phyloP scores from a whole-genome alignment of 176 grass and related monocot genomes.

The Pontederia paniculata region DNA sequence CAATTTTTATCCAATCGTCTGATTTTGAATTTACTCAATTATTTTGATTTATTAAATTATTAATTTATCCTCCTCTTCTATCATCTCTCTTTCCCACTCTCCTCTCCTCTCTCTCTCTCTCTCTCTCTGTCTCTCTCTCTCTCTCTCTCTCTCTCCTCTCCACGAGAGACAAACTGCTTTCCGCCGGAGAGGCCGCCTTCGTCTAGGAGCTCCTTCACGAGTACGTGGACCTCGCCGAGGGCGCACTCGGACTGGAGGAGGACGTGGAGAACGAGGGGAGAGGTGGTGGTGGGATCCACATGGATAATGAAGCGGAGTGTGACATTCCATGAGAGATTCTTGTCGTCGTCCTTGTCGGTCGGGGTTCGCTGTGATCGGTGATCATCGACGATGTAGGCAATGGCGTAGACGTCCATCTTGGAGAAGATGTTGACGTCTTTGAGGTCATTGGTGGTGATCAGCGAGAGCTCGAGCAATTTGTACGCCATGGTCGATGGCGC shows the following conservation, averaged over 20 bases:
- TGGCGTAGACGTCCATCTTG: constrained; percentile 48
- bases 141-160: too few relatives aligned
- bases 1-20: too few relatives aligned
- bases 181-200: neutral
- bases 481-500: constrained; percentile 30
- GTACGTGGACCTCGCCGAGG: constrained; percentile 41
- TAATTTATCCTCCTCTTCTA: too few relatives aligned
- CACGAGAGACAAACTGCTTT: constrained; percentile 29
- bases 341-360: constrained; percentile 27
- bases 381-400: constrained; percentile 41
- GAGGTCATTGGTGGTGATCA: constrained; percentile 60
- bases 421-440: constrained; percentile 53
- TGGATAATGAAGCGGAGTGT: constrained; percentile 29
- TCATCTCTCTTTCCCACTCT: too few relatives aligned
- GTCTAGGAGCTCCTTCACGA: constrained; percentile 38
- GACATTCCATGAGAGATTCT: constrained; percentile 40
- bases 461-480: constrained; percentile 38
- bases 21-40: too few relatives aligned
- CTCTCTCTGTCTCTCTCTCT: too few relatives aligned
- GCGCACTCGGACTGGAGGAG: constrained; percentile 25
- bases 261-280: constrained; percentile 31
- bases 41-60: too few relatives aligned
- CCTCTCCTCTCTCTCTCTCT: too few relatives aligned
- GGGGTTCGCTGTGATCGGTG: constrained; percentile 28
- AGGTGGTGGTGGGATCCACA: neutral